Conservation (phyloP, 495 filamentous ascomycete species). For the Penicillium pancosmium region DNA sequence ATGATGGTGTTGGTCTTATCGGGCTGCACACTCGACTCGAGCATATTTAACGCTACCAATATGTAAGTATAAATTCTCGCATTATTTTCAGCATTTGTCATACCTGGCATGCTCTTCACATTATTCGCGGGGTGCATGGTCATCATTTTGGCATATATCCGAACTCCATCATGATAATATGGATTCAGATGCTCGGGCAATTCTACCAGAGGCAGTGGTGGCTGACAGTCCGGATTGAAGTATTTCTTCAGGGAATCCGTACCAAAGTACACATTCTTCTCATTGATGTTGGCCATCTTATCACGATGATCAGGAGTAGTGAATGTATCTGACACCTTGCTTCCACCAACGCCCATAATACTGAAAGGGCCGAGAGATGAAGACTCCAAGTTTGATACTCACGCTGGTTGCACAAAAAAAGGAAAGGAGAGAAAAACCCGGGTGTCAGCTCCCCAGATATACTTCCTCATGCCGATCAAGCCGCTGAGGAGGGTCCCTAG, state of each 20-base stretch:
- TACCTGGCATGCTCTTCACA: slow-evolving; percentile 66
- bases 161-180: slow-evolving; percentile 56
- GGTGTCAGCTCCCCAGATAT: slow-evolving; percentile 10
- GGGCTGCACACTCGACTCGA: slow-evolving; percentile 46
- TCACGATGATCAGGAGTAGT: background rate
- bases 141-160: slow-evolving; percentile 68
- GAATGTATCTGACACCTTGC: slow-evolving; percentile 7
- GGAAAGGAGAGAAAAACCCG: background rate
- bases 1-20: slow-evolving; percentile 52
- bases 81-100: slow-evolving; percentile 6
- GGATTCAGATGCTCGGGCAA: slow-evolving; percentile 60
- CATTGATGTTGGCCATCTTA: slow-evolving; percentile 45
- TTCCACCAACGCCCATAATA: background rate
- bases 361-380: background rate
- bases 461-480: slow-evolving; percentile 2
- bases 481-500: background rate
- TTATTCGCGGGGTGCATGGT: slow-evolving; percentile 64
- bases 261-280: slow-evolving; percentile 59
- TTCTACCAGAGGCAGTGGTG: slow-evolving; percentile 62
- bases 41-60: slow-evolving; percentile 55
- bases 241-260: slow-evolving; percentile 55
- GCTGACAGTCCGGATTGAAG: slow-evolving; percentile 58
- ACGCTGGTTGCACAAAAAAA: background rate
- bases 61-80: slow-evolving; percentile 4
- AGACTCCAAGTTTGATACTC: background rate